A percentile compares a stretch with the other conserved stretches of the same genome.
These are phyloP conservation scores for Termitomyces sp. DNA, from an alignment of 1,284 basidiomycete species.

Conservation along the genomic window DNA sequence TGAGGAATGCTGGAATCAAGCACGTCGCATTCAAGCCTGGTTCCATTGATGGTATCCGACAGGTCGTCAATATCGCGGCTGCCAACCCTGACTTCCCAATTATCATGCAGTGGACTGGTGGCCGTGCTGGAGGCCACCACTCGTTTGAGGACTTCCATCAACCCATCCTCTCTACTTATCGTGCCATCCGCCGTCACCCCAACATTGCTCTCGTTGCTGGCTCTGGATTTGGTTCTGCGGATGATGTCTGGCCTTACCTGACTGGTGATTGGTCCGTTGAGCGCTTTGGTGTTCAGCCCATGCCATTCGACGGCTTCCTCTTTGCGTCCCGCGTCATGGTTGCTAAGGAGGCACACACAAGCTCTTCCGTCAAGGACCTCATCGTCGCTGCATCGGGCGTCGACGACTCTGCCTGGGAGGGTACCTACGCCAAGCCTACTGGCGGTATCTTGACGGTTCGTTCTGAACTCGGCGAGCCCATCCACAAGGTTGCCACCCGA, in stretches of 20 bases:
- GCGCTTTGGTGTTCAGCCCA: conserved; percentile 83
- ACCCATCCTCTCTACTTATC: conserved; percentile 89
- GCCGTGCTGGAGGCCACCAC: conserved; percentile 98
- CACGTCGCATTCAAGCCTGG: conserved; percentile 98
- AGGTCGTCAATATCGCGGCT: conserved; percentile 94
- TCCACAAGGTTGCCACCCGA: conserved; percentile 97
- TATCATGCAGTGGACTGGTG: conserved; percentile 98
- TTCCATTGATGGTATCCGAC: conserved; percentile 93
- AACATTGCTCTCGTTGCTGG: conserved; percentile 93
- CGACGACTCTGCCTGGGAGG: conserved; percentile 89
- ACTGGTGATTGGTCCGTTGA: conserved; percentile 92
- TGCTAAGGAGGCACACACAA: conserved; percentile 96
- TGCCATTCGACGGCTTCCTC: conserved; percentile 98
- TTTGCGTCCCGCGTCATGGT: conserved; percentile 98
- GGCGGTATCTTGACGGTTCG: conserved; percentile 96
- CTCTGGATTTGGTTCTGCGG: conserved; percentile 94
- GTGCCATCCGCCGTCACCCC: conserved; percentile 80
- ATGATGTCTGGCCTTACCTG: conserved; percentile 96
- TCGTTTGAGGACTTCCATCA: conserved; percentile 99
- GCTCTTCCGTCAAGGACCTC: conserved; percentile 90
- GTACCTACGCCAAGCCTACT: conserved; percentile 90
- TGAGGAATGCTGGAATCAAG: conserved; percentile 81
- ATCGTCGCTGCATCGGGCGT: conserved; percentile 95
- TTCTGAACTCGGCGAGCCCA: conserved; percentile 97
- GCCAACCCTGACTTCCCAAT: conserved; percentile 97